phyloP scores from a whole-genome alignment of 768 basidiomycete genomes.

The Pleurotus giganteus region DNA sequence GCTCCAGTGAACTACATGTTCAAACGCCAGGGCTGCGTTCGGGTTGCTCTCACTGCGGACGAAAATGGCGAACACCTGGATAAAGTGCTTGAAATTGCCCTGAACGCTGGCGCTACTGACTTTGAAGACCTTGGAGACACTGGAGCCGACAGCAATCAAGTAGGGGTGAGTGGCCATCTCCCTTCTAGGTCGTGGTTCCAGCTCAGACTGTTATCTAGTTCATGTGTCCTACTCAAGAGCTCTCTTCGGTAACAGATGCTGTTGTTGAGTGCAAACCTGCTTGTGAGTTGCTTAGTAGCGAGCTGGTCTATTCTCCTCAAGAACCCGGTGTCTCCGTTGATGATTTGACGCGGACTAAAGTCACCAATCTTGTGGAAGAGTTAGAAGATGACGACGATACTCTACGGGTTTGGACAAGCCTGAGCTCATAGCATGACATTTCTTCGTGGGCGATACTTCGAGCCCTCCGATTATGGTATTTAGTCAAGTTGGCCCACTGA shows the following conservation, averaged over 20 bases:
- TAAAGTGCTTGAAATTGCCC: conserved; percentile 35
- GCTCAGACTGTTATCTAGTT: conserved; percentile 31
- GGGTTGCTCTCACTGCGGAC: conserved; percentile 34
- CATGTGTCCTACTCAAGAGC: conserved; percentile 38
- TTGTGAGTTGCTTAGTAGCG: conserved; percentile 39
- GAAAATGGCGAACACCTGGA: conserved; percentile 30
- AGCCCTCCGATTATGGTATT: too few relatives aligned
- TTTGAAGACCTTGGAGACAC: conserved; percentile 36
- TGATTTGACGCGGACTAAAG: conserved; percentile 32
- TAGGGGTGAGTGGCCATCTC: conserved; percentile 17
- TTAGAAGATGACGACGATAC: conserved; percentile 60
- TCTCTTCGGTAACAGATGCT: conserved; percentile 36
- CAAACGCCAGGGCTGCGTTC: conserved; percentile 50
- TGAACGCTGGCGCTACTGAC: conserved; percentile 42
- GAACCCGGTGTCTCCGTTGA: conserved; percentile 36
- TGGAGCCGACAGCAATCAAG: conserved; percentile 9
- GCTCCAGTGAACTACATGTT: conserved; percentile 70
- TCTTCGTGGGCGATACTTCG: too few relatives aligned
- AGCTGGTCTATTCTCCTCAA: conserved; percentile 54
- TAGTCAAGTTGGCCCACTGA: too few relatives aligned
- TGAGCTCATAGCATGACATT: too few relatives aligned
- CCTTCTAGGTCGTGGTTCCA: not conserved
- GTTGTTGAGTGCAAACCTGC: conserved; percentile 23
- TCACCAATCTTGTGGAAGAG: conserved; percentile 46
- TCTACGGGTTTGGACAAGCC: conserved; percentile 55